Evolutionary conservation across 2,329 filamentous ascomycete species (phyloP).

Genomic region (Colletotrichum camelliae): DNA sequence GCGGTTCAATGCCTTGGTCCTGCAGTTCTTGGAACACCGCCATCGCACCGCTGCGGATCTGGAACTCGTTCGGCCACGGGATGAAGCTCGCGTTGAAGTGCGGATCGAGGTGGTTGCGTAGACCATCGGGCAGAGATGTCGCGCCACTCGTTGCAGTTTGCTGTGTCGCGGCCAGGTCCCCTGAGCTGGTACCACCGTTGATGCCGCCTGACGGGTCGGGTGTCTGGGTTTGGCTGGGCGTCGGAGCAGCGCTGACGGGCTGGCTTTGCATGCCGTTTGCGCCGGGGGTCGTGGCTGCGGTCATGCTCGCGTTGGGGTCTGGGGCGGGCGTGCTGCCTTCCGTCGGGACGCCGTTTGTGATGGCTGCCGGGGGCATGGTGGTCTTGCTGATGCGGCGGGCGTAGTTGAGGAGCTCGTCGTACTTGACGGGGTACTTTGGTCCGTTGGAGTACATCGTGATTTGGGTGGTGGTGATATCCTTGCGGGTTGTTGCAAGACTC

Average conservation of each 20-base stretch:
- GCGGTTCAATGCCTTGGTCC: constrained; percentile 67
- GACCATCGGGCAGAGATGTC: constrained; percentile 53
- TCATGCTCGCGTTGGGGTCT: constrained; percentile 20
- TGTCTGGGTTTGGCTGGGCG: constrained; percentile 25
- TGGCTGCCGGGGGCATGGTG: constrained; percentile 71
- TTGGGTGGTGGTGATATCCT: constrained; percentile 71
- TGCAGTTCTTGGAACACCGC: constrained; percentile 66
- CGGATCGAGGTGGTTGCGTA: constrained; percentile 60
- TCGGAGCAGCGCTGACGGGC: constrained; percentile 27
- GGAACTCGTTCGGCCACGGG: constrained; percentile 77
- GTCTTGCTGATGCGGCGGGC: constrained; percentile 82
- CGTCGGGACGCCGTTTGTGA: constrained; percentile 43
- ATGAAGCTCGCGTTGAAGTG: constrained; percentile 66
- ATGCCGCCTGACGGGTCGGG: constrained; percentile 19
- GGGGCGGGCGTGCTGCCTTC: neutral
- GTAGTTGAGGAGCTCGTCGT: constrained; percentile 77
- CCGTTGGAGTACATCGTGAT: constrained; percentile 59
- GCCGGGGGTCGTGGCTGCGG: constrained; percentile 3
- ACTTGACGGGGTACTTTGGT: constrained; percentile 63
- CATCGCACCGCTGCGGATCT: constrained; percentile 72
- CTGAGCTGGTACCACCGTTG: constrained; percentile 24
- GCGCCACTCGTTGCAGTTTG: constrained; percentile 33
- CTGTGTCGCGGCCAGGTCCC: constrained; percentile 32
- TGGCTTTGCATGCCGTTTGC: constrained; percentile 20
- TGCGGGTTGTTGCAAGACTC: constrained; percentile 74